phyloP scores from a whole-genome alignment of 1,284 basidiomycete genomes.

The Ceratobasidium theobromae region DNA sequence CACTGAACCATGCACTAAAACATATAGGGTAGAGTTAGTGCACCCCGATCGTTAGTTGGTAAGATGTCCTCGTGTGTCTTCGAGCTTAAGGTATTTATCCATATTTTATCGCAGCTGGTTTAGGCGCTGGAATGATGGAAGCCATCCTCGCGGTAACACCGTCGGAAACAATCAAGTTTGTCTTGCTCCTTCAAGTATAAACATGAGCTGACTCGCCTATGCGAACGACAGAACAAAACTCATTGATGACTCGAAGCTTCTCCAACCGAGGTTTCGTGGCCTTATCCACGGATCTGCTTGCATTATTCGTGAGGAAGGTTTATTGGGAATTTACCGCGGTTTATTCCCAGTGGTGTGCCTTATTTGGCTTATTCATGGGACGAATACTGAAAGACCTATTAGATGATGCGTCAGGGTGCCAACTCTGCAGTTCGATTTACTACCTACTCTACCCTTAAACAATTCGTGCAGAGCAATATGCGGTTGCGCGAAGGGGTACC shows the following conservation, averaged over 20 bases:
- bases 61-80: constrained; percentile 24
- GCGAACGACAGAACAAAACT: constrained; percentile 86
- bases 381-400: background rate
- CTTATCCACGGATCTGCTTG: constrained; percentile 80
- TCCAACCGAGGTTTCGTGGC: constrained; percentile 84
- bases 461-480: constrained; percentile 83
- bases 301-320: constrained; percentile 81
- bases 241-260: constrained; percentile 89
- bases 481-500: constrained; percentile 69
- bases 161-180: constrained; percentile 96
- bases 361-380: background rate
- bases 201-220: background rate
- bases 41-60: constrained; percentile 82
- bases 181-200: constrained; percentile 18
- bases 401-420: constrained; percentile 98
- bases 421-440: constrained; percentile 98
- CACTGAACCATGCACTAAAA: background rate
- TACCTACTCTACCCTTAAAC: constrained; percentile 90
- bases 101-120: constrained; percentile 62
- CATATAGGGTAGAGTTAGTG: constrained; percentile 87
- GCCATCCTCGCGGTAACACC: constrained; percentile 95
- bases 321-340: constrained; percentile 81
- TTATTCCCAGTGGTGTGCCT: constrained; percentile 85
- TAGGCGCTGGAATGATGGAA: constrained; percentile 94
- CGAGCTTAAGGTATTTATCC: constrained; percentile 4